Conservation (phyloP, 352 stramenopile species). For the Globisporangium viniferum region DNA sequence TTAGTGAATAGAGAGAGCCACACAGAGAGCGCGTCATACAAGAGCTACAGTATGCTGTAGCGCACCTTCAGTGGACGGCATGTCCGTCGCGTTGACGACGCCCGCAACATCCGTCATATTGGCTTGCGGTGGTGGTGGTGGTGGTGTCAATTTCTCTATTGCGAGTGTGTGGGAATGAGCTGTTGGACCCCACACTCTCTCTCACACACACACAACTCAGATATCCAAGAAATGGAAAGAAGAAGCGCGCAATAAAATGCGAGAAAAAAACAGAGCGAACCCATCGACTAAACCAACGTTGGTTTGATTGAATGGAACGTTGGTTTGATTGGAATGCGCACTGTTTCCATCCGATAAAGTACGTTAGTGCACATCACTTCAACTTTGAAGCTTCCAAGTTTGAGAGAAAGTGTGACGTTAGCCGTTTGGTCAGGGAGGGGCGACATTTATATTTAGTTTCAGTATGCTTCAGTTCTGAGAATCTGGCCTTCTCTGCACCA, state of each 20-base stretch:
- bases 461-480: no score
- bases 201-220: not conserved
- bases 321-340: not conserved
- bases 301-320: not conserved
- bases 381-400: no score
- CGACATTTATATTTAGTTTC: no score
- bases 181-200: not conserved
- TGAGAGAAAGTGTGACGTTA: no score
- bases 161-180: not conserved
- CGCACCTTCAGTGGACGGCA: constrained; percentile 16
- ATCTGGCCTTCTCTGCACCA: no score
- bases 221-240: not conserved
- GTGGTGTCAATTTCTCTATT: not conserved
- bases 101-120: not conserved
- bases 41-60: not conserved
- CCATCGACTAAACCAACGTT: not conserved
- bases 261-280: not conserved
- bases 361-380: not conserved
- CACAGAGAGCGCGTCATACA: not conserved
- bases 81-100: not conserved
- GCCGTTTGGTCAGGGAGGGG: no score
- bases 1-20: not conserved
- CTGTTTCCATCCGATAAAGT: not conserved
- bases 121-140: no score
- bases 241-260: not conserved